Evolutionary conservation across 2,329 filamentous ascomycete species (phyloP), one percentile per base, ranked within the genome.

Genomic region (Albophoma yamanashiensis): DNA sequence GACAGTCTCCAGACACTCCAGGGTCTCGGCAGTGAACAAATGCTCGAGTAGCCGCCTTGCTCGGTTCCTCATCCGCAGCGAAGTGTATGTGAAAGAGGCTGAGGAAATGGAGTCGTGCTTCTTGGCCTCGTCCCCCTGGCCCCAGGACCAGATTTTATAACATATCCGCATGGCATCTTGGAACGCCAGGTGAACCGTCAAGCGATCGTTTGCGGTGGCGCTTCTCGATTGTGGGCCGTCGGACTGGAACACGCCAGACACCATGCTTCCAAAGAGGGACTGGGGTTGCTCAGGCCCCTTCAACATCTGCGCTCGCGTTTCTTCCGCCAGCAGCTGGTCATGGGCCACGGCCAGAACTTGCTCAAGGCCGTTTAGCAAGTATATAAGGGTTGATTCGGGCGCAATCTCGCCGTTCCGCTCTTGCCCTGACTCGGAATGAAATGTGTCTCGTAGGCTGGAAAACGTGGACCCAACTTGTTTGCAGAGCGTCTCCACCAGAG

Each of bases 121-220:
- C 9, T 71, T 73, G 22, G 80, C 76, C 67, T 88, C 86, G 36
- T 78, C 78, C 2, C 82, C 82, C 68, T 88, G 84, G 7, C 89
- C 91, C 93, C 94, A 99, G 0, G 90, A 89, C 94, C 95, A 99
- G 58, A 99, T 96, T 15, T 81, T 85, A 70, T 96, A 95, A 73
- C 92, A 96, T 57, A 96, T 89, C 31, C 91, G 86, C 61, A 97
- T 91, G 1, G 92, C 91, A 71, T 99, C 95, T 72, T 97, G 93
- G 70, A 99, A 96, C 14, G 92, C 95, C n/a, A 99, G 80, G 52
- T 97, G 81, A 25, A 99, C 93, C 0, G 94, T 97, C 27, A 99
- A 80, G 55, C 93, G 85, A 67, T 94, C 93, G 68, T 97, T 99
- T 11, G 92, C 92, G n/a, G 90, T 92, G 9, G 88, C 85, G 61